Percentiles rank a stretch among this genome's conserved stretches.
These are phyloP conservation scores for Beauveria asiatica DNA, from an alignment of 2,329 filamentous ascomycete genomes.

Conservation along the genomic window DNA sequence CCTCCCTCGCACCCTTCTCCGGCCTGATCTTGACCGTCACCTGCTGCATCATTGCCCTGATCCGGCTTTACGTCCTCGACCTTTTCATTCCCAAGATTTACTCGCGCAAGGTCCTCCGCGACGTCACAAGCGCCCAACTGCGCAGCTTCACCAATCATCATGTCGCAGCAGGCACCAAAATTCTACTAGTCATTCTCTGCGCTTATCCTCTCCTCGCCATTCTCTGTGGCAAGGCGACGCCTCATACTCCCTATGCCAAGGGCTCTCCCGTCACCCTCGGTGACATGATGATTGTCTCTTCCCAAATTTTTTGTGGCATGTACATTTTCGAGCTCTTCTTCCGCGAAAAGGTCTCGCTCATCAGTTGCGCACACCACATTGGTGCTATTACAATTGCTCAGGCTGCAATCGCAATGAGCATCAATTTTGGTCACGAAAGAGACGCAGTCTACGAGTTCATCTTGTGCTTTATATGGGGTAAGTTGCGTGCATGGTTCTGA, in stretches of 20 bases:
- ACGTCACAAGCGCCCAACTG: not conserved
- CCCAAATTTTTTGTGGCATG: conserved; percentile 8
- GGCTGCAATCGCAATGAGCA: conserved; percentile 9
- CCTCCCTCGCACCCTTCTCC: conserved; percentile 7
- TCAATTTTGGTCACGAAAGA: conserved; percentile 7
- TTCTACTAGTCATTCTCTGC: conserved; percentile 7
- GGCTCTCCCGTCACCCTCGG: conserved; percentile 5
- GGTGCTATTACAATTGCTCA: conserved; percentile 11
- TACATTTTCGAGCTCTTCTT: conserved; percentile 12
- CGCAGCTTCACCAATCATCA: conserved; percentile 12
- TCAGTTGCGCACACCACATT: conserved; percentile 11
- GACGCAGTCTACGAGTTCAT: conserved; percentile 12
- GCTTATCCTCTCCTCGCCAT: conserved; percentile 10
- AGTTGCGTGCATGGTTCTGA: not conserved
- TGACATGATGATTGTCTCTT: conserved; percentile 10
- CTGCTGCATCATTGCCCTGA: conserved; percentile 8
- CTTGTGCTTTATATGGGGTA: conserved; percentile 12
- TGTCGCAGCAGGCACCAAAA: conserved; percentile 9
- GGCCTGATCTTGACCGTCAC: conserved; percentile 11
- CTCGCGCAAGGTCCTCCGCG: not conserved
- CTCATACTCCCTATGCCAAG: conserved; percentile 6
- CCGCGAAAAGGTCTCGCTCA: conserved; percentile 11
- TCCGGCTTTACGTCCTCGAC: conserved; percentile 10
- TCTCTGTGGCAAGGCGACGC: not conserved
- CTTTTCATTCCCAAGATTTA: conserved; percentile 6